Percentiles rank a stretch among this genome's conserved stretches.
These are phyloP conservation scores for Aphanomyces cochlioides DNA, from an alignment of 352 stramenopile genomes.

Conservation along the genomic window DNA sequence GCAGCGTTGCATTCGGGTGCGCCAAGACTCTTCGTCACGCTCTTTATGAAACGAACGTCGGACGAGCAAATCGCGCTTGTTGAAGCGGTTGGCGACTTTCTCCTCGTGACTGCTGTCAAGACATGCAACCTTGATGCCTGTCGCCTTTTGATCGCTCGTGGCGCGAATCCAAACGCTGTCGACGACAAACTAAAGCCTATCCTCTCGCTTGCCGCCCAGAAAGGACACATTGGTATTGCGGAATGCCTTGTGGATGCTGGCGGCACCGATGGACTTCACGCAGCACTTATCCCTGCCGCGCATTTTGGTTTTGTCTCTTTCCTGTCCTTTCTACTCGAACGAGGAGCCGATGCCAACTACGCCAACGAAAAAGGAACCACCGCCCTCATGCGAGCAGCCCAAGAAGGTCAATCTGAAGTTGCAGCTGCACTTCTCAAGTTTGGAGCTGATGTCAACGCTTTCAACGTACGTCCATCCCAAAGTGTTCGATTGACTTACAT, in stretches of 20 bases:
- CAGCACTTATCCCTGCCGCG: slow-evolving; percentile 78
- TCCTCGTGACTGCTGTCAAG: slow-evolving; percentile 78
- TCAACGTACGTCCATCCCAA: slow-evolving; percentile 43
- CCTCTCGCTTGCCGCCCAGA: slow-evolving; percentile 73
- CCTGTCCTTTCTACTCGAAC: slow-evolving; percentile 63
- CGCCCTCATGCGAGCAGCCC: slow-evolving; percentile 77
- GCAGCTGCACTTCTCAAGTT: slow-evolving; percentile 72
- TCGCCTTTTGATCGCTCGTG: slow-evolving; percentile 55
- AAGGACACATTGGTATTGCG: slow-evolving; percentile 66
- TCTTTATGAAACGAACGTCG: background rate
- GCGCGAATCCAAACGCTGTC: slow-evolving; percentile 77
- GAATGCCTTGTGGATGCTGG: slow-evolving; percentile 61
- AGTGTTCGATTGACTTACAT: background rate
- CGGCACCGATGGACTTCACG: slow-evolving; percentile 75
- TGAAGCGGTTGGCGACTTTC: slow-evolving; percentile 72
- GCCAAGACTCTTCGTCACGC: too few relatives aligned
- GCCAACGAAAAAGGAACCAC: slow-evolving; percentile 86
- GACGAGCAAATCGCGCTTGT: slow-evolving; percentile 5
- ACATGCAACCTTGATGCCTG: slow-evolving; percentile 57
- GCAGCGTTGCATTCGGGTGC: too few relatives aligned
- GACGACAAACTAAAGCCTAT: slow-evolving; percentile 81
- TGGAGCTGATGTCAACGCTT: slow-evolving; percentile 59
- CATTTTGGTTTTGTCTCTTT: slow-evolving; percentile 78
- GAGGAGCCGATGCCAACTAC: slow-evolving; percentile 70
- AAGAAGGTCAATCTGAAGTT: slow-evolving; percentile 75